Evolutionary conservation across 495 filamentous ascomycete species (phyloP), one percentile per base, ranked within the genome.

Genomic region (Aspergillus incahuasiensis): DNA sequence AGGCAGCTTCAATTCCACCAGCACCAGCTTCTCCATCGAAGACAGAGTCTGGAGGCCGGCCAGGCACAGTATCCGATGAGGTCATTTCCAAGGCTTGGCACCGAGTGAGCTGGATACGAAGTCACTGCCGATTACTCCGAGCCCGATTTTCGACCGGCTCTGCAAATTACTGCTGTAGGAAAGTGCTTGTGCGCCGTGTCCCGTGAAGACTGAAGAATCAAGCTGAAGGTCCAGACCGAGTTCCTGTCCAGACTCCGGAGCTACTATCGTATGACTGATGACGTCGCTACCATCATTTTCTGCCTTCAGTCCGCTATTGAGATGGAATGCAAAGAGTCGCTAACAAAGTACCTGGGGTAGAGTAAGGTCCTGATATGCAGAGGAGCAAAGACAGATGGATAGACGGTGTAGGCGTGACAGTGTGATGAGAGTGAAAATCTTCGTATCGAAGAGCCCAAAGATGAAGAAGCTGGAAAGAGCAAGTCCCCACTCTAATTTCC

Each of bases 401-500:
- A n/a, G 39, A 43, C 38, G 19, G 42, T 24, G 16, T 12, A 54
- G 13, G 19, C n/a, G 35, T 16, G 28, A 40, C 30, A 55, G 30
- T 20, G 42, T 35, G 42, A 44, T 22, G 19, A 20, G 24, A 16
- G 12, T 2, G 41, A 46, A 46, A 18, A 22, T 15, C 9, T 20
- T 45, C 7, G 6, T 30, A 6, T 28, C 6, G 25, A 1, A 45
- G 21, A 42, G 50, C 19, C 15, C 8, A 56, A 22, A 44, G 54
- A 22, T 28, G 48, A 52, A 40, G 45, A 55, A 28, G 32, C 32
- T 35, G 32, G 32, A 40, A 55, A 22, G 16, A 45, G 52, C 15
- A 40, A 46, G 19, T 44, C 57, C 60, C 56, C 59, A 47, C 48
- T 39, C 48, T 63, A 65, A 55, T 64, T 69, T 63, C 68, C 70